Percentiles rank a stretch among this genome's conserved stretches.
Evolutionary conservation across 2,329 filamentous ascomycete species (phyloP).

Genomic region (Pseudocercospora fuligena): DNA sequence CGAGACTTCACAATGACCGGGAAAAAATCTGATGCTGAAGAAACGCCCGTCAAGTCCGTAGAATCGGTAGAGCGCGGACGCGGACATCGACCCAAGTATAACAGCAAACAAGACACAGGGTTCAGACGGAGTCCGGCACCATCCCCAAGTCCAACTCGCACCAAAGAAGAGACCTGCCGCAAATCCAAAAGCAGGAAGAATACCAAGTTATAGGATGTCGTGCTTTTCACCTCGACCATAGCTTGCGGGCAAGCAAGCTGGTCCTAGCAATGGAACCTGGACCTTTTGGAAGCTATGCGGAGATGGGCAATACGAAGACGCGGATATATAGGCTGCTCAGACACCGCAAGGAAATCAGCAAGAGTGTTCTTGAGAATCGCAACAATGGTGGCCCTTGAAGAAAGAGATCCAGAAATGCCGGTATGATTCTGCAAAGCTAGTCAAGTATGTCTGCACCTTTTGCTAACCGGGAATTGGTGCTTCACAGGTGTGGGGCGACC

Average conservation of each 20-base stretch:
- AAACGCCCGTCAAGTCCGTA: background rate
- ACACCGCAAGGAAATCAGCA: background rate
- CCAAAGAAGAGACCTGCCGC: background rate
- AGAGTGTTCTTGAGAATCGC: background rate
- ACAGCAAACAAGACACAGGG: background rate
- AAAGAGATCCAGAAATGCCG: conserved; percentile 1
- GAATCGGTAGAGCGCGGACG: conserved; percentile 2
- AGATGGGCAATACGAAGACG: background rate
- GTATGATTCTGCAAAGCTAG: background rate
- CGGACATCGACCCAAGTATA: background rate
- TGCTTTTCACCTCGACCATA: background rate
- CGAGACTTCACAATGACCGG: background rate
- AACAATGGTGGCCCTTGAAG: conserved; percentile 3
- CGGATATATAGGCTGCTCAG: background rate
- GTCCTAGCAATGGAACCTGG: background rate
- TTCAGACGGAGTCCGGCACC: conserved; percentile 1
- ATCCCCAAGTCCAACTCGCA: background rate
- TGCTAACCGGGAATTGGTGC: background rate
- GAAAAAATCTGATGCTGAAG: background rate
- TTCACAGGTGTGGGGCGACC: background rate
- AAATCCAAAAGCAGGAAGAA: background rate
- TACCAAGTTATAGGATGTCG: background rate
- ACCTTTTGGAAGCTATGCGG: background rate
- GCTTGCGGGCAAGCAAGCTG: background rate
- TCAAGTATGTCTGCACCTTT: background rate